Percentiles rank a stretch among this genome's conserved stretches.
phyloP scores from a whole-genome alignment of 2,329 filamentous ascomycete species.

The Nigrospora osmanthi region DNA sequence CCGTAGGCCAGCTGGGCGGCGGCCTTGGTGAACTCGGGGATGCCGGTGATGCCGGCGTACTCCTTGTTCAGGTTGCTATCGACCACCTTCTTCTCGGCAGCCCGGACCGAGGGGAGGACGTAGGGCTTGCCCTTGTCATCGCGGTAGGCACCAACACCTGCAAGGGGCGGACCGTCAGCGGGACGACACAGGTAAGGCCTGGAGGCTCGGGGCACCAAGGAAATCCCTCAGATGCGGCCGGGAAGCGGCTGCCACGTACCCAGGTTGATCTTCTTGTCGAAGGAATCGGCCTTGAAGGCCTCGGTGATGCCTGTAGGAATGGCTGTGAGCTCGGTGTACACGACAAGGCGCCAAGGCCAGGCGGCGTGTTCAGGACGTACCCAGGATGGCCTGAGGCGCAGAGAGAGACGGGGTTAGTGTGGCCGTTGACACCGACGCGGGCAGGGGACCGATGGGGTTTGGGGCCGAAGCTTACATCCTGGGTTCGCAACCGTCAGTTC shows the following conservation, averaged over 20 bases:
- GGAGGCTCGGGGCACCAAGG: neutral
- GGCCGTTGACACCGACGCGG: constrained; percentile 26
- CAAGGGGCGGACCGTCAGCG: constrained; percentile 1
- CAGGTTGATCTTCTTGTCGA: constrained; percentile 95
- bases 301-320: constrained; percentile 73
- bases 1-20: constrained; percentile 90
- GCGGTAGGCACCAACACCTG: constrained; percentile 94
- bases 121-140: constrained; percentile 98
- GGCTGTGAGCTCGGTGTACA: neutral
- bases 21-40: constrained; percentile 87
- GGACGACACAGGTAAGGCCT: no score
- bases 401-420: constrained; percentile 9
- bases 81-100: constrained; percentile 83
- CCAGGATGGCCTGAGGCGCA: constrained; percentile 61
- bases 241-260: constrained; percentile 42
- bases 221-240: no score
- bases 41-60: constrained; percentile 94
- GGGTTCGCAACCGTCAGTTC: neutral
- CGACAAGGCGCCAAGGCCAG: constrained; percentile 1
- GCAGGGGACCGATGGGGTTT: constrained; percentile 1
- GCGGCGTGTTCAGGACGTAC: constrained; percentile 34
- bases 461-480: constrained; percentile 12
- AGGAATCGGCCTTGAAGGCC: constrained; percentile 95
- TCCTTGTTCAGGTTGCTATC: constrained; percentile 82
- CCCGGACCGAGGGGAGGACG: constrained; percentile 86